These are phyloP conservation scores for Boletus insuetus DNA, from an alignment of 768 basidiomycete species.

Conservation along the genomic window DNA sequence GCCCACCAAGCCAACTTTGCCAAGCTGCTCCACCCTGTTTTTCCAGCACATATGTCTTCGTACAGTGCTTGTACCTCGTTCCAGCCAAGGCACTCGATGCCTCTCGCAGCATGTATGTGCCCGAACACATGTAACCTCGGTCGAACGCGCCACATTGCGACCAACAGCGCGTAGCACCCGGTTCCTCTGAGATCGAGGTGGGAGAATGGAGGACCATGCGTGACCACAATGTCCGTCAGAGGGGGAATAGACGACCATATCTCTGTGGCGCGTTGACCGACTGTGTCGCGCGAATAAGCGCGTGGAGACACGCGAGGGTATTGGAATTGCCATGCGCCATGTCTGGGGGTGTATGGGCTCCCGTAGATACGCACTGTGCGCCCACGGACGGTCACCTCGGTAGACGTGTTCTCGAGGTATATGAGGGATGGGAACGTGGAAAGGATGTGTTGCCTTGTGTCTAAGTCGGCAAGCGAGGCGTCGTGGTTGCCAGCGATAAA, in stretches of 20 bases:
- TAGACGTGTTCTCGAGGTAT: conserved; percentile 7
- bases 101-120: conserved; percentile 11
- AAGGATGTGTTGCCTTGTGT: background rate
- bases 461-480: background rate
- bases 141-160: conserved; percentile 3
- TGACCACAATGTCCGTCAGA: conserved; percentile 1
- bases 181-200: background rate
- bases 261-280: background rate
- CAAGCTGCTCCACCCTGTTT: background rate
- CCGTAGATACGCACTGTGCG: conserved; percentile 4
- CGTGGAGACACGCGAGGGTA: conserved; percentile 6
- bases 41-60: conserved; percentile 5
- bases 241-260: background rate
- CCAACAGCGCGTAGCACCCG: conserved; percentile 6
- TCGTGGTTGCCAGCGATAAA: conserved; percentile 13
- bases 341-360: conserved; percentile 8
- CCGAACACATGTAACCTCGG: conserved; percentile 9
- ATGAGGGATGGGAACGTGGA: conserved; percentile 1
- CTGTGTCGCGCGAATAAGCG: background rate
- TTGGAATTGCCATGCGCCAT: conserved; percentile 7
- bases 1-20: background rate
- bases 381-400: conserved; percentile 4
- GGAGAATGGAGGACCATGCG: conserved; percentile 1
- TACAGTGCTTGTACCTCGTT: conserved; percentile 2
- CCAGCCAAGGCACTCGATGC: background rate